A percentile compares a stretch with the other conserved stretches of the same genome.
Conservation (phyloP, 2,329 filamentous ascomycete species). For the Aspergillus sp. region DNA sequence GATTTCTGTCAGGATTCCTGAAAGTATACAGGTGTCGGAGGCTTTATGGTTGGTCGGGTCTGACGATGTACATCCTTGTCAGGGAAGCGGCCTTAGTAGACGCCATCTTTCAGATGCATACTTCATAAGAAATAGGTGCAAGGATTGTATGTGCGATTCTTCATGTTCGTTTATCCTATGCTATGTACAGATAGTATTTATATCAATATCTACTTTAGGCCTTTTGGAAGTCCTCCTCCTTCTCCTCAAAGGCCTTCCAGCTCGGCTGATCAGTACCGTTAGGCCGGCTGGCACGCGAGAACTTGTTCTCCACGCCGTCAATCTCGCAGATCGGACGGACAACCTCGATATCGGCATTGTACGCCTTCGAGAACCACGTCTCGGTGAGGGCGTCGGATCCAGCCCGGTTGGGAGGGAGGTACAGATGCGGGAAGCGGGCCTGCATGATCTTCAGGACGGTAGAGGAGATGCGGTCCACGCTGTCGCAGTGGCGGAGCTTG, state of each 20-base stretch:
- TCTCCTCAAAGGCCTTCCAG: conserved; percentile 40
- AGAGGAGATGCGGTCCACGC: conserved; percentile 63
- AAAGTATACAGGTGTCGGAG: background rate
- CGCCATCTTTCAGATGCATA: background rate
- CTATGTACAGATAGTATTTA: background rate
- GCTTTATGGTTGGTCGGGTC: no score
- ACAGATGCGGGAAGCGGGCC: conserved; percentile 53
- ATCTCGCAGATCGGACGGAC: conserved; percentile 47
- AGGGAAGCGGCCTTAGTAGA: no score
- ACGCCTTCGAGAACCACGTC: conserved; percentile 47
- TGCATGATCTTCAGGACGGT: conserved; percentile 57
- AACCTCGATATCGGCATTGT: conserved; percentile 47
- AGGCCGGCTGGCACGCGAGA: conserved; percentile 48
- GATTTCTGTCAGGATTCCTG: no score
- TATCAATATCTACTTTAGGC: conserved; percentile 5
- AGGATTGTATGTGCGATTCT: background rate
- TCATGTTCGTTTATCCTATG: background rate
- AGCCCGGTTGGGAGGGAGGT: conserved; percentile 30
- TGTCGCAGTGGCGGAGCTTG: conserved; percentile 57
- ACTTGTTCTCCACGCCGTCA: conserved; percentile 49
- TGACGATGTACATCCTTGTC: no score
- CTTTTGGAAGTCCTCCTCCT: conserved; percentile 27
- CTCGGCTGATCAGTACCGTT: conserved; percentile 51
- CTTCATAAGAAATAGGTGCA: background rate
- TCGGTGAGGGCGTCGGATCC: conserved; percentile 47